Conservation (phyloP, 306 rosid species). For the Sphenostylis stenocarpa region DNA sequence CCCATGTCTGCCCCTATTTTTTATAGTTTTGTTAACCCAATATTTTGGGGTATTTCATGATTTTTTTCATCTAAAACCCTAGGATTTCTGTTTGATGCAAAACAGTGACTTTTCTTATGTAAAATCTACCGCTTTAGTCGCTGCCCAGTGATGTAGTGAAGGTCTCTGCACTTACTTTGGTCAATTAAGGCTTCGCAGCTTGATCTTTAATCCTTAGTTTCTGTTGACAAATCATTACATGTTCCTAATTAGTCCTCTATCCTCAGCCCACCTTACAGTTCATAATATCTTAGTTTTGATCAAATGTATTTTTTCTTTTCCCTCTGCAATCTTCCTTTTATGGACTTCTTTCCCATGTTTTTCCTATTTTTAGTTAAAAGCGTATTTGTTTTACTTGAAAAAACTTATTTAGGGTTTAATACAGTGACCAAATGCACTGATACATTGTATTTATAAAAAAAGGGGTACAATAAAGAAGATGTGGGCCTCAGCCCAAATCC, state of each 20-base stretch:
- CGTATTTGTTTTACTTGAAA: too few species aligned
- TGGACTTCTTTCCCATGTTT: background rate
- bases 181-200: background rate
- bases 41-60: background rate
- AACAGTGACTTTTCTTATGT: background rate
- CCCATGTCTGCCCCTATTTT: background rate
- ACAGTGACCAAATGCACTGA: too few species aligned
- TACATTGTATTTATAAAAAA: too few species aligned
- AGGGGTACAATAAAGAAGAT: too few species aligned
- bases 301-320: background rate
- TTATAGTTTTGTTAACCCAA: background rate
- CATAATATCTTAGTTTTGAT: background rate
- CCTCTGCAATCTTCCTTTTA: background rate
- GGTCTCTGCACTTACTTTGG: background rate
- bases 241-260: background rate
- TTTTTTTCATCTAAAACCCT: background rate
- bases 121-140: background rate
- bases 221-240: background rate
- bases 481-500: too few species aligned
- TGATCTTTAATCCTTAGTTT: background rate
- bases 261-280: background rate
- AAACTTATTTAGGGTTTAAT: too few species aligned
- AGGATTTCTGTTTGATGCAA: background rate
- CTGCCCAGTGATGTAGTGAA: background rate
- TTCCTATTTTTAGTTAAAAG: background rate